phyloP scores from a whole-genome alignment of 2,329 filamentous ascomycete species.

The Clarireedia homoeocarpa region DNA sequence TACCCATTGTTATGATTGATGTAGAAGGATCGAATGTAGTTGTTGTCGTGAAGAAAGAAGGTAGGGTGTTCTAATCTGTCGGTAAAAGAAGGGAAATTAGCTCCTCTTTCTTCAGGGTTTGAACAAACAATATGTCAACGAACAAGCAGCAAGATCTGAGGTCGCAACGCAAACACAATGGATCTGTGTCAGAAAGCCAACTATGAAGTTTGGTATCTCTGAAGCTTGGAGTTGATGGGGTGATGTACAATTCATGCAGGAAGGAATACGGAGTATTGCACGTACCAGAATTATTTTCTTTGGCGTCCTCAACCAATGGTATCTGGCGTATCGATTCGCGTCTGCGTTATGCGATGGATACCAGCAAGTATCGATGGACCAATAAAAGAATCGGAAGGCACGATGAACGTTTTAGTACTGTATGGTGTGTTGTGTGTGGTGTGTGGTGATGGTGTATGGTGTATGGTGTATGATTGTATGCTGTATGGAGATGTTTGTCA shows the following conservation, averaged over 20 bases:
- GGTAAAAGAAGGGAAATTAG: conserved; percentile 3
- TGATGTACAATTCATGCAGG: conserved; percentile 9
- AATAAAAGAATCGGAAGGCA: neutral
- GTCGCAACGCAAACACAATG: neutral
- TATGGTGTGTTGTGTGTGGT: neutral
- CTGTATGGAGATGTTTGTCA: neutral
- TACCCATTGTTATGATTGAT: conserved; percentile 28
- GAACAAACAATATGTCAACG: neutral
- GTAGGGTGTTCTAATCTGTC: conserved; percentile 3
- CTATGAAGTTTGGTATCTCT: no score
- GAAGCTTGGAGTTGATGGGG: conserved; percentile 4
- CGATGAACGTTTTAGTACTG: neutral
- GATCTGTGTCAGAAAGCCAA: neutral
- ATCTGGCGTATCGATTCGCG: neutral
- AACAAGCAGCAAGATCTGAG: neutral
- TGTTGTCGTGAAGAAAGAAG: conserved; percentile 4
- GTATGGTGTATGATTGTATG: no score
- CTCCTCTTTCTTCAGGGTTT: neutral
- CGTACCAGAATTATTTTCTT: conserved; percentile 7
- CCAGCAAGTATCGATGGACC: neutral
- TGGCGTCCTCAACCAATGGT: conserved; percentile 1
- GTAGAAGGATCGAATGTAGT: conserved; percentile 26
- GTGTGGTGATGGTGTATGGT: no score
- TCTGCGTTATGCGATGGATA: neutral
- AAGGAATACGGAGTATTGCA: conserved; percentile 9